These are phyloP conservation scores for Aegilops sharonensis DNA, from an alignment of 176 grass and related monocot species.

Conservation along the genomic window DNA sequence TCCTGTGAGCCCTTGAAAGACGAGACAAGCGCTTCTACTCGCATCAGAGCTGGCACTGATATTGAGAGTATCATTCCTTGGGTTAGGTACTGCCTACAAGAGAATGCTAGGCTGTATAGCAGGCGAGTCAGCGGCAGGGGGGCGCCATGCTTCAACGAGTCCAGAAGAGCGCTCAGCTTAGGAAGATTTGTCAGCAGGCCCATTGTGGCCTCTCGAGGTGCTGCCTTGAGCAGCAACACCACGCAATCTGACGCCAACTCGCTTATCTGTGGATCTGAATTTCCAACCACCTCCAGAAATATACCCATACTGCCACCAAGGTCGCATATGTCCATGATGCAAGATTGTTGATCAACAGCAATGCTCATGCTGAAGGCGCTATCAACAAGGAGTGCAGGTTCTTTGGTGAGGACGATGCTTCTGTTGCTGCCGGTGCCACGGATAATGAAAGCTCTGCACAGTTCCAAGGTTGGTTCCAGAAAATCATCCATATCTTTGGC, in stretches of 20 bases:
- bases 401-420: constrained; percentile 68
- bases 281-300: constrained; percentile 69
- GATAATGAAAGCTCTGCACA: constrained; percentile 85
- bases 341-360: constrained; percentile 79
- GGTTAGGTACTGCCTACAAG: constrained; percentile 79
- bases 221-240: constrained; percentile 70
- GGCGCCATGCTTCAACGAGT: constrained; percentile 53
- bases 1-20: constrained; percentile 60
- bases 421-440: constrained; percentile 72
- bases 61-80: constrained; percentile 95
- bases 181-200: constrained; percentile 81
- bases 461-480: constrained; percentile 84
- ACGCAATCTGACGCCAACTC: constrained; percentile 86
- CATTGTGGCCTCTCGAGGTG: constrained; percentile 78
- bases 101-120: constrained; percentile 79
- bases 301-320: constrained; percentile 78
- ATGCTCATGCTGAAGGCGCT: constrained; percentile 87
- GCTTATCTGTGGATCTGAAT: constrained; percentile 58
- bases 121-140: constrained; percentile 54
- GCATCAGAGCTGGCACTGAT: constrained; percentile 62
- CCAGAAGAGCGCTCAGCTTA: constrained; percentile 55
- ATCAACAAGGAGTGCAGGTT: constrained; percentile 75
- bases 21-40: constrained; percentile 66
- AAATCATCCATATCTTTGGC: constrained; percentile 98
- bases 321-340: constrained; percentile 86